Percentiles rank a stretch among this genome's conserved stretches.
Evolutionary conservation across 1,284 basidiomycete genomes (phyloP).

Genomic region (Phenoliferia sp.): DNA sequence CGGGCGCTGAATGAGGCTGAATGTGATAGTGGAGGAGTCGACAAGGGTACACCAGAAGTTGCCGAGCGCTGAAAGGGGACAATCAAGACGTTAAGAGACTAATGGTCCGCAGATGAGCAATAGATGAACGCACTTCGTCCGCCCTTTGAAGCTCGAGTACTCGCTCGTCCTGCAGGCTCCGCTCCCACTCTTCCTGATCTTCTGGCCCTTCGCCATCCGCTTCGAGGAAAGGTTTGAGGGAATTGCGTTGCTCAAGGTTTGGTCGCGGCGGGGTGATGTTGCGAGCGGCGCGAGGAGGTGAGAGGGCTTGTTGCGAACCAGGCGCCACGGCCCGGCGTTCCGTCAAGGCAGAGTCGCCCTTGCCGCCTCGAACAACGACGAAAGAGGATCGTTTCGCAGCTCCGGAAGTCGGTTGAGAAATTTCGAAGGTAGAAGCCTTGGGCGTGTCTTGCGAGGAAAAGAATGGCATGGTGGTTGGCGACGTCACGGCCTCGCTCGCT

Average conservation of each 20-base stretch:
- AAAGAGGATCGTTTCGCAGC: conserved; percentile 16
- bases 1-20: conserved; percentile 9
- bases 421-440: not conserved
- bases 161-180: conserved; percentile 23
- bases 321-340: conserved; percentile 6
- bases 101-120: too few species aligned
- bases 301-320: not conserved
- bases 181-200: conserved; percentile 28
- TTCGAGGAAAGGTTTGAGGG: conserved; percentile 30
- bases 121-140: conserved; percentile 3
- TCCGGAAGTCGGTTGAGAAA: not conserved
- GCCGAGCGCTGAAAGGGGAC: not conserved
- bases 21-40: conserved; percentile 19
- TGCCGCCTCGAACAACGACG: conserved; percentile 28
- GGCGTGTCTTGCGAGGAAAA: not conserved
- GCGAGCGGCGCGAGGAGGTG: not conserved
- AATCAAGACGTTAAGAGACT: not conserved
- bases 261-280: not conserved
- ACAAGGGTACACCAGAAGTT: conserved; percentile 7
- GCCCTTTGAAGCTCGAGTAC: not conserved
- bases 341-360: conserved; percentile 26
- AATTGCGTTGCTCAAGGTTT: conserved; percentile 26
- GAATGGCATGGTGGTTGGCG: not conserved
- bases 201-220: conserved; percentile 17
- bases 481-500: not conserved